A percentile compares a stretch with the other conserved stretches of the same genome.
phyloP scores from a whole-genome alignment of 768 basidiomycete species.

The Suillus plorans region DNA sequence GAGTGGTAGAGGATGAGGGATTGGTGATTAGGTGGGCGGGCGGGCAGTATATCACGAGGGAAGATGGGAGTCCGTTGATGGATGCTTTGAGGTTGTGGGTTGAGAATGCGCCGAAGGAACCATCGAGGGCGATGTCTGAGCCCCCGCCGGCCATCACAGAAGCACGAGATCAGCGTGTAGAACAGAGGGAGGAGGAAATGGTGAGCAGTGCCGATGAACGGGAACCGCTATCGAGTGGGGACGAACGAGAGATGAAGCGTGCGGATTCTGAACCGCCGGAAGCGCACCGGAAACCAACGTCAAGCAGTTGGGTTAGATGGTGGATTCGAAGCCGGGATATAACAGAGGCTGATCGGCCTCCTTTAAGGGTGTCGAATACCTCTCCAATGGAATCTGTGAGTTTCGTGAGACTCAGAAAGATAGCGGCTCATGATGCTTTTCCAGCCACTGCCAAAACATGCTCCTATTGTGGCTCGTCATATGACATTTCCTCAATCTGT shows the following conservation, averaged over 20 bases:
- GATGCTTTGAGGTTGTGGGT: slow-evolving; percentile 67
- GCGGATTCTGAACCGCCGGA: slow-evolving; percentile 38
- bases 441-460: slow-evolving; percentile 15
- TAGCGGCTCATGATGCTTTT: slow-evolving; percentile 6
- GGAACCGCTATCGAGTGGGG: slow-evolving; percentile 25
- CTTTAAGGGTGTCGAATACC: slow-evolving; percentile 24
- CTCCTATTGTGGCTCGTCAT: background rate
- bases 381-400: slow-evolving; percentile 24
- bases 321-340: slow-evolving; percentile 66
- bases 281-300: slow-evolving; percentile 43
- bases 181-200: slow-evolving; percentile 11
- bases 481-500: slow-evolving; percentile 30
- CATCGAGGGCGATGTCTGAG: slow-evolving; percentile 9
- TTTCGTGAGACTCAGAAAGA: background rate
- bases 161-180: slow-evolving; percentile 19
- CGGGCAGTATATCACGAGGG: slow-evolving; percentile 75
- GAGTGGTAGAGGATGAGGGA: slow-evolving; percentile 56
- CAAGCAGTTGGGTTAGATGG: slow-evolving; percentile 83
- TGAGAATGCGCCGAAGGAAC: slow-evolving; percentile 13
- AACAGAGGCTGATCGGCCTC: slow-evolving; percentile 19
- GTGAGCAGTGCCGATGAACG: slow-evolving; percentile 7
- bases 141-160: slow-evolving; percentile 28
- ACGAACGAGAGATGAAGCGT: slow-evolving; percentile 34
- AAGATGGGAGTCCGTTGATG: slow-evolving; percentile 74
- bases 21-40: slow-evolving; percentile 77